A percentile compares a stretch with the other conserved stretches of the same genome.
phyloP scores from a whole-genome alignment of 2,329 filamentous ascomycete genomes.

The Ophiostoma quercus region DNA sequence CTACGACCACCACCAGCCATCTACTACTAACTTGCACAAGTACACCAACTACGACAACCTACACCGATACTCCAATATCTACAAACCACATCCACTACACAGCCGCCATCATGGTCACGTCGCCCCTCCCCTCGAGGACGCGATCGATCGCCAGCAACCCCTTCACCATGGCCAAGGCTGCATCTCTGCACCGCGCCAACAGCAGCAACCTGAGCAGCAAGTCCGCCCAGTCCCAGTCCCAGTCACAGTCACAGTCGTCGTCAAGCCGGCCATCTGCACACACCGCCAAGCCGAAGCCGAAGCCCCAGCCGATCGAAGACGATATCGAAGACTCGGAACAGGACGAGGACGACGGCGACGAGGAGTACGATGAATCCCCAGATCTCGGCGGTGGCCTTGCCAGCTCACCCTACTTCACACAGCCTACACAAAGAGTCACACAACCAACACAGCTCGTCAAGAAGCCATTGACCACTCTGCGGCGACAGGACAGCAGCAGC shows the following conservation, averaged over 20 bases:
- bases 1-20: background rate
- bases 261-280: slow-evolving; percentile 21
- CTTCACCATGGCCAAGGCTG: slow-evolving; percentile 22
- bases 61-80: background rate
- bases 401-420: slow-evolving; percentile 44
- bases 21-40: background rate
- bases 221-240: background rate
- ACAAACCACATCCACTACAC: background rate
- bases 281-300: slow-evolving; percentile 28
- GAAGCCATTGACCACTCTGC: slow-evolving; percentile 36
- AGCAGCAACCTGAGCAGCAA: slow-evolving; percentile 19
- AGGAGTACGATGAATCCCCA: slow-evolving; percentile 42
- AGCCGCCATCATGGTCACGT: slow-evolving; percentile 23
- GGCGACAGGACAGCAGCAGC: slow-evolving; percentile 20
- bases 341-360: slow-evolving; percentile 39
- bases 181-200: slow-evolving; percentile 20
- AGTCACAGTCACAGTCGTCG: slow-evolving; percentile 30
- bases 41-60: background rate
- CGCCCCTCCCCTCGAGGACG: slow-evolving; percentile 24
- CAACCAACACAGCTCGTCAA: slow-evolving; percentile 46
- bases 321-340: slow-evolving; percentile 35
- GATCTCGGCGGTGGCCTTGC: slow-evolving; percentile 34
- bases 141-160: slow-evolving; percentile 24
- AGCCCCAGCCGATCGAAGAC: slow-evolving; percentile 31
- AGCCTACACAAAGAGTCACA: slow-evolving; percentile 43